Percentiles rank a stretch among this genome's conserved stretches.
These are phyloP conservation scores for Fraxinus paxiana DNA, from an alignment of 305 asterid species.

Conservation along the genomic window DNA sequence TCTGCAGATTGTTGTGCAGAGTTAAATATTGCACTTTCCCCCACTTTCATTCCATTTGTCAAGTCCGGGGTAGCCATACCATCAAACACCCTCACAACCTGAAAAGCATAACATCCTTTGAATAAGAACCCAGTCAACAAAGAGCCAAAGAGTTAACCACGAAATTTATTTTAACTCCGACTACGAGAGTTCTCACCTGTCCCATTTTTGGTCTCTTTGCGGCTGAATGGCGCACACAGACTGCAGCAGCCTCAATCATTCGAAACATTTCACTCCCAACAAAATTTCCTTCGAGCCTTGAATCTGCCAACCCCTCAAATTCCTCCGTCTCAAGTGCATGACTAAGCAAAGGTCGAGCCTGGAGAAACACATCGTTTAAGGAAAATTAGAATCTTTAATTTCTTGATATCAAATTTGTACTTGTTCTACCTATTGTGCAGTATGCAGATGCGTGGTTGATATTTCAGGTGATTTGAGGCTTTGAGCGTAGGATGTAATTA, in stretches of 20 bases:
- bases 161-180: background rate
- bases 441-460: background rate
- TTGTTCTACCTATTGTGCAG: slow-evolving; percentile 1
- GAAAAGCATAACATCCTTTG: slow-evolving; percentile 14
- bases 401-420: background rate
- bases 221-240: slow-evolving; percentile 78
- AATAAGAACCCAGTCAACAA: slow-evolving; percentile 10
- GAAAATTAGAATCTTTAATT: background rate
- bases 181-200: slow-evolving; percentile 43
- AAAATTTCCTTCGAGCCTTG: slow-evolving; percentile 58
- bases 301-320: slow-evolving; percentile 60
- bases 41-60: slow-evolving; percentile 76
- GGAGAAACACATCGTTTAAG: slow-evolving; percentile 20
- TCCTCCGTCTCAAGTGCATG: slow-evolving; percentile 60
- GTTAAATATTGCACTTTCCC: slow-evolving; percentile 63
- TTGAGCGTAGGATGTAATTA: background rate
- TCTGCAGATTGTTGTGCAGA: slow-evolving; percentile 73
- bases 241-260: slow-evolving; percentile 77
- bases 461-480: background rate
- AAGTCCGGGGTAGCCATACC: slow-evolving; percentile 51
- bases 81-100: slow-evolving; percentile 85
- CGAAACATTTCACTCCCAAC: slow-evolving; percentile 56
- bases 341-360: slow-evolving; percentile 80
- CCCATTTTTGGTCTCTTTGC: slow-evolving; percentile 81
- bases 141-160: background rate